Evolutionary conservation across 169 alveolate genomes (phyloP), one percentile per base, ranked within the genome.

Genomic region (Plasmodium coatneyi): DNA sequence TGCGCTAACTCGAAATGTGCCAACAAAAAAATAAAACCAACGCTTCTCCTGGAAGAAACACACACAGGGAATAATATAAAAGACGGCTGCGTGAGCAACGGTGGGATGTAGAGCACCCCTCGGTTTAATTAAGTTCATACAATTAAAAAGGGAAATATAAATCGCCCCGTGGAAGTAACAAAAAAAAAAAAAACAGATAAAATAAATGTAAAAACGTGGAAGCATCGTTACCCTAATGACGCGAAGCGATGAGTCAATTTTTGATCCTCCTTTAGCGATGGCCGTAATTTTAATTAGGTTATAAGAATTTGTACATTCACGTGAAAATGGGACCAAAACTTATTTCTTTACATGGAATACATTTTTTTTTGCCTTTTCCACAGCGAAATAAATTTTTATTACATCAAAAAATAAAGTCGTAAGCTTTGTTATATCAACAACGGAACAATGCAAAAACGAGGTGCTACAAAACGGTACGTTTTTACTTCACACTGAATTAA

Each of bases 401-500:
- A 76, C 46, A 54, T 86, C 46, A 49, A 82, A 66, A 41, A 71
- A 34, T 83, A 74, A 86, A 54, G 71, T 74, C 22, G 86, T 74
- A 86, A 78, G 25, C 34, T 86, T 74, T 86, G 52, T 41, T 74
- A 86, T 76, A 86, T 52, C 32, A 78, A 86, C 84, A 86, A 70
- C 93, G 84, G 80, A 52, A 74, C 78, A 86, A 86, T 60, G 93
- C 36, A 74, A 74, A 86, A 86, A 86, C 41, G 43, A 52, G 52
- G 25, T 86, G 66, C 66, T 86, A 86, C 93, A 86, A 74, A 72
- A 86, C 36, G 76, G 83, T 86, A 86, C 79, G 70, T 52, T 52
- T 1, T 86, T 86, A 86, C 80, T 86, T 78, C 84, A 74, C 93
- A 86, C 43, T 86, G 93, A 86, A 86, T 86, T 86, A 86, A 76